Evolutionary conservation across 768 basidiomycete species (phyloP).

Genomic region (Boletus subcaerulescens): DNA sequence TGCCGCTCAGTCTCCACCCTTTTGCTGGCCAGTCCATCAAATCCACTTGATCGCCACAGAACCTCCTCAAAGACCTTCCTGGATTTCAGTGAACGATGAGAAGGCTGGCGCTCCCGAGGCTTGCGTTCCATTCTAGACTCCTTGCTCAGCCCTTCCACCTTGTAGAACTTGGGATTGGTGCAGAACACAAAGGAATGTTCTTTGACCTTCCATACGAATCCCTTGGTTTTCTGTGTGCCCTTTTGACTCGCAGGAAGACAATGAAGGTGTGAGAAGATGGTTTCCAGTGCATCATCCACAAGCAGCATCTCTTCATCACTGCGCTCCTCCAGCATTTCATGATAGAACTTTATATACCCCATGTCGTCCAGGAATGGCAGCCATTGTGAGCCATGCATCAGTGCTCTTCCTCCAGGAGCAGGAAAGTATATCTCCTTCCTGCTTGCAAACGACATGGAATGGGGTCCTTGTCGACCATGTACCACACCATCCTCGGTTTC

Average conservation of each 20-base stretch:
- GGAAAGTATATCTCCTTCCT: slow-evolving; percentile 3
- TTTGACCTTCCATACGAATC: slow-evolving; percentile 1
- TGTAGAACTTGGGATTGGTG: slow-evolving; percentile 7
- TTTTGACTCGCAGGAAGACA: slow-evolving; percentile 9
- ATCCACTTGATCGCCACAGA: not conserved
- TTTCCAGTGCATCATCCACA: not conserved
- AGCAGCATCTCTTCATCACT: not conserved
- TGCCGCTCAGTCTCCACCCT: not conserved
- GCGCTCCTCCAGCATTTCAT: not conserved
- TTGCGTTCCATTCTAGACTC: not conserved
- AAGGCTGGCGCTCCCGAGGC: no score
- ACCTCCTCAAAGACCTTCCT: slow-evolving; percentile 1
- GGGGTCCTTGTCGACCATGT: slow-evolving; percentile 1
- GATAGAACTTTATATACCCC: not conserved
- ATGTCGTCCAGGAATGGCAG: not conserved
- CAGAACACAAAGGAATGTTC: not conserved
- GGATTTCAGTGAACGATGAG: not conserved
- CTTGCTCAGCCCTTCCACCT: not conserved
- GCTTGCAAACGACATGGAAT: not conserved
- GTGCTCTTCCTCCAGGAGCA: no score
- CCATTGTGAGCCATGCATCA: not conserved
- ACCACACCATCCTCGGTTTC: not conserved
- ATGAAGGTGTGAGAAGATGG: slow-evolving; percentile 1
- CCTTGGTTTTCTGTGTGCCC: slow-evolving; percentile 2
- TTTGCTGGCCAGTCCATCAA: not conserved